Evolutionary conservation across 2,329 filamentous ascomycete species (phyloP).

Genomic region (Thielaviopsis ethacetica): DNA sequence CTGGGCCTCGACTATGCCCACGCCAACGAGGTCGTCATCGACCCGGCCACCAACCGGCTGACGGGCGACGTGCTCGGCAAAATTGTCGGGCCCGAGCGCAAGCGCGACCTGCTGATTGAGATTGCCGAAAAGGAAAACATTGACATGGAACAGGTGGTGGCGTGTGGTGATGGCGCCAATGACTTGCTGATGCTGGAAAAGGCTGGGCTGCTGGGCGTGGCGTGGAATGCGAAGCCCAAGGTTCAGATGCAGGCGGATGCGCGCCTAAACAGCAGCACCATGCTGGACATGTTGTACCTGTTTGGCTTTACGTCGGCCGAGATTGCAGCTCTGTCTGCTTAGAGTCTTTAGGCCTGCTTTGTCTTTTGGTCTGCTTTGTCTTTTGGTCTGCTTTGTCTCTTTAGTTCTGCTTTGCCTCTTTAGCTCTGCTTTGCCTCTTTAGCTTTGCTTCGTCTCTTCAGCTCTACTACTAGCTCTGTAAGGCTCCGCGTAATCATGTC

Average conservation of each 20-base stretch:
- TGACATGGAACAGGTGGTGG: slow-evolving; percentile 48
- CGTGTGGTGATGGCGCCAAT: slow-evolving; percentile 70
- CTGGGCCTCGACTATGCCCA: slow-evolving; percentile 76
- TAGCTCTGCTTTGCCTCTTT: too few relatives aligned
- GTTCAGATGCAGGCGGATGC: slow-evolving; percentile 65
- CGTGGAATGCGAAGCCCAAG: slow-evolving; percentile 70
- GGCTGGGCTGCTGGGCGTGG: slow-evolving; percentile 55
- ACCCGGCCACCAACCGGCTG: slow-evolving; percentile 35
- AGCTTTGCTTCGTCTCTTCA: neutral
- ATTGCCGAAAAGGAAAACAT: slow-evolving; percentile 55
- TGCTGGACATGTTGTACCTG: slow-evolving; percentile 58
- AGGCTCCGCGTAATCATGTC: too few relatives aligned
- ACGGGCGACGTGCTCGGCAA: slow-evolving; percentile 57
- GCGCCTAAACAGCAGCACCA: slow-evolving; percentile 51
- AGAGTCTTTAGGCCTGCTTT: too few relatives aligned
- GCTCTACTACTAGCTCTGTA: neutral
- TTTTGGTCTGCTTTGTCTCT: too few relatives aligned
- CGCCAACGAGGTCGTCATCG: slow-evolving; percentile 67
- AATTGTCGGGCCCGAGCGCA: slow-evolving; percentile 63
- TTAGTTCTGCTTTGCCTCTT: too few relatives aligned
- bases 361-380: too few relatives aligned
- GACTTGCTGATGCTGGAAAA: slow-evolving; percentile 65
- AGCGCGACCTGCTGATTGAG: slow-evolving; percentile 52
- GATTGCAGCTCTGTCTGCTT: slow-evolving; percentile 29
- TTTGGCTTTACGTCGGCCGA: slow-evolving; percentile 57